Evolutionary conservation across 2,329 filamentous ascomycete genomes (phyloP), one percentile per base, ranked within the genome.

Genomic region (Zopfia rhizophila): DNA sequence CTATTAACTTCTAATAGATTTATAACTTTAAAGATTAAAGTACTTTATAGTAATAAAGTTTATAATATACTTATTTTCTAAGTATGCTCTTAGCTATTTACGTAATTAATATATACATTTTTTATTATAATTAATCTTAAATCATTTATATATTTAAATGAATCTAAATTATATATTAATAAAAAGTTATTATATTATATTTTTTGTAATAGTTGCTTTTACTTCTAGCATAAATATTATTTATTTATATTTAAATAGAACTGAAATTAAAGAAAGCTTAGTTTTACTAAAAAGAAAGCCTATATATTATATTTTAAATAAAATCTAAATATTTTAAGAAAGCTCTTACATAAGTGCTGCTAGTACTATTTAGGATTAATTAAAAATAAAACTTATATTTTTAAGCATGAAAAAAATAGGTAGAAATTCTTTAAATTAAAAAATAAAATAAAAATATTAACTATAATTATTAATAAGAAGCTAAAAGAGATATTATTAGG

Each of bases 391-490:
- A 53, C 42, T 31, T 47, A 13, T 38, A 40, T 55, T 22, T 55
- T 55, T 44, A 25, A 55, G 41, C 39, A 55, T 37, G 7, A 55
- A 55, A 45, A 16, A 21, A 21, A 49, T 19, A 41, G 18, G 33
- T 53, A 23, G 41, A 53, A 49, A 40, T 3, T 28, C 21, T 53
- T 42, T 5, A 55, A 41, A 18, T 28, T 22, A 17, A 55, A 11
- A 18, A 28, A 3, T 14, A n/a, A n/a, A n/a, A 55, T 48, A 49
- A 27, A 53, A 2, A 45, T 43, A 16, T 44, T 36, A 32, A 91
- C 88, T 0, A 88, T 93, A 2, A 85, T 91, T 11, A 77, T 93
- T 5, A 87, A 90, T 55, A 73, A 78, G 8, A 69, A 78, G 39
- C 81, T 88, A 61, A 91, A 91, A 70, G 72, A 79, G 4, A 76